A percentile compares a stretch with the other conserved stretches of the same genome.
These are phyloP conservation scores for Skeletonema marinoi DNA, from an alignment of 108 stramenopile genomes.

Conservation along the genomic window DNA sequence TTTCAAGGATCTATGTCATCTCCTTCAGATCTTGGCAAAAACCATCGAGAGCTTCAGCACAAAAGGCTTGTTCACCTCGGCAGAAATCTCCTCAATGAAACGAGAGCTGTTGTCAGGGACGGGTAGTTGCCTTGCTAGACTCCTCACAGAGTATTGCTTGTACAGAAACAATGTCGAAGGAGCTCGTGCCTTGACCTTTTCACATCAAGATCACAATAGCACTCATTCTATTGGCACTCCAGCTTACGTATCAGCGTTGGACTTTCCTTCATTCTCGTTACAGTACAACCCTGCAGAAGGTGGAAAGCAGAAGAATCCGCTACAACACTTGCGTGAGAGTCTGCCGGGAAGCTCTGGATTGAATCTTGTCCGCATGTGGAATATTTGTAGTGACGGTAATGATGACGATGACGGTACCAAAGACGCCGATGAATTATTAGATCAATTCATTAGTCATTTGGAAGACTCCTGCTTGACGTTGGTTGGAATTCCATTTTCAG, in stretches of 20 bases:
- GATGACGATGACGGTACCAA: neutral
- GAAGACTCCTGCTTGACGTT: constrained; percentile 16
- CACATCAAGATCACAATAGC: neutral
- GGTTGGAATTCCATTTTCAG: constrained; percentile 36
- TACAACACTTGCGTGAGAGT: constrained; percentile 9
- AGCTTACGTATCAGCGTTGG: constrained; percentile 15
- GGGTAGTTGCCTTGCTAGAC: constrained; percentile 31
- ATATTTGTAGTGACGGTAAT: neutral
- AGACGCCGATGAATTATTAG: constrained; percentile 9
- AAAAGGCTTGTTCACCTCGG: neutral
- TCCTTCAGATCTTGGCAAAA: constrained; percentile 34
- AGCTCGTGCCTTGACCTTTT: constrained; percentile 13
- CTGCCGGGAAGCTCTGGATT: constrained; percentile 20
- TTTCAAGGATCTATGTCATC: constrained; percentile 30
- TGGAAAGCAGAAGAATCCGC: constrained; percentile 12
- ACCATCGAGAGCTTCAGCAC: constrained; percentile 13
- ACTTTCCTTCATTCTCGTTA: constrained; percentile 26
- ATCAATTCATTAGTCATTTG: constrained; percentile 22
- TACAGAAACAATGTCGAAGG: constrained; percentile 24
- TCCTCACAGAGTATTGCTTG: constrained; percentile 37
- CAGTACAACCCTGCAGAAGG: constrained; percentile 11
- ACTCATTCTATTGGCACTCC: neutral
- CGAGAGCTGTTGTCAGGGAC: constrained; percentile 19
- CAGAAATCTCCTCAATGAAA: constrained; percentile 14
- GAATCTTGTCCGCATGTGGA: constrained; percentile 26